A percentile compares a stretch with the other conserved stretches of the same genome.
phyloP scores from a whole-genome alignment of 108 stramenopile genomes.

The Skeletonema marinoi region DNA sequence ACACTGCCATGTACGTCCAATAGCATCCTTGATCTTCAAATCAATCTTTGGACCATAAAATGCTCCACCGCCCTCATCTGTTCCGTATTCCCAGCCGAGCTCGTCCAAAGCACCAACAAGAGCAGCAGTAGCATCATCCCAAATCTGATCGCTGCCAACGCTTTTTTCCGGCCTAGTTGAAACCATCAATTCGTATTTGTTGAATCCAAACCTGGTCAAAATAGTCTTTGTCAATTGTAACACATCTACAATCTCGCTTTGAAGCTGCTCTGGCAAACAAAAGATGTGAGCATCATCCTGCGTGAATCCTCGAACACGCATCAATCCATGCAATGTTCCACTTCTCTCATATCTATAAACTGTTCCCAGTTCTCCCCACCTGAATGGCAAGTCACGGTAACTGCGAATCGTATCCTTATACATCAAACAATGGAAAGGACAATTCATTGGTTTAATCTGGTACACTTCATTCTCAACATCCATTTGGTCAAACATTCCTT shows the following conservation, averaged over 20 bases:
- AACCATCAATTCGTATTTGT: constrained; percentile 95
- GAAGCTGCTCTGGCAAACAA: constrained; percentile 95
- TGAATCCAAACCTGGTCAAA: constrained; percentile 92
- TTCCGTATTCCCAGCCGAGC: constrained; percentile 92
- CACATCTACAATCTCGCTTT: constrained; percentile 93
- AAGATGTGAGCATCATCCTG: constrained; percentile 99
- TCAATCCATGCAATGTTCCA: constrained; percentile 95
- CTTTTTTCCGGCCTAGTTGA: constrained; percentile 94
- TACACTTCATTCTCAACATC: constrained; percentile 95
- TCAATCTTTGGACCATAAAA: constrained; percentile 99
- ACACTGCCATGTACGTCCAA: constrained; percentile 98
- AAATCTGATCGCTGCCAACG: constrained; percentile 95
- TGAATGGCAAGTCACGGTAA: constrained; percentile 94
- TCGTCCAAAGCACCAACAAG: constrained; percentile 85
- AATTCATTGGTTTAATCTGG: constrained; percentile 99
- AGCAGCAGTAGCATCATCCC: constrained; percentile 89
- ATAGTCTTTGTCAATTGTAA: constrained; percentile 90
- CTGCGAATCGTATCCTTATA: constrained; percentile 92
- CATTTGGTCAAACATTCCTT: constrained; percentile 99
- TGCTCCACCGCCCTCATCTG: constrained; percentile 98
- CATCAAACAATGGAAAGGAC: constrained; percentile 99
- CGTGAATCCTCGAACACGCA: constrained; percentile 97
- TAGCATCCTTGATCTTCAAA: constrained; percentile 97
- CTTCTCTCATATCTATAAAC: constrained; percentile 96
- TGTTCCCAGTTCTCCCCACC: constrained; percentile 98